Evolutionary conservation across 2,329 filamentous ascomycete species (phyloP).

Genomic region (Botrytis fragariae): DNA sequence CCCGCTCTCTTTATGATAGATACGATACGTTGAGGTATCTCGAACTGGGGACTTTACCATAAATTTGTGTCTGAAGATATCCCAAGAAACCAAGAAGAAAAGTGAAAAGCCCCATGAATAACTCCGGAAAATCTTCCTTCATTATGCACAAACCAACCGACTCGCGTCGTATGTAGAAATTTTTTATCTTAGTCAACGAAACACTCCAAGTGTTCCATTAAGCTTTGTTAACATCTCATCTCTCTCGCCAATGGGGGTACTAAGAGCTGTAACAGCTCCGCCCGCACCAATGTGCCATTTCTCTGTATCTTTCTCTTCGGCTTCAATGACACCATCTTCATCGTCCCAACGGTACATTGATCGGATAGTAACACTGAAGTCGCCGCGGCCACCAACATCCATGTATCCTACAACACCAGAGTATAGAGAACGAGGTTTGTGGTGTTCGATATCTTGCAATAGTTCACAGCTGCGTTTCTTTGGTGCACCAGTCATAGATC

Average conservation of each 20-base stretch:
- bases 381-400: conserved; percentile 78
- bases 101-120: neutral
- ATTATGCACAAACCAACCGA: conserved; percentile 13
- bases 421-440: conserved; percentile 68
- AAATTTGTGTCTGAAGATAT: neutral
- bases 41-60: neutral
- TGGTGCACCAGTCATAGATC: conserved; percentile 94
- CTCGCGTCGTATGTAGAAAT: conserved; percentile 14
- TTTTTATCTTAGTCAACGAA: conserved; percentile 23
- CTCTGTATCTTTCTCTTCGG: conserved; percentile 45
- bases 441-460: conserved; percentile 63
- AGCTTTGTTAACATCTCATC: conserved; percentile 85
- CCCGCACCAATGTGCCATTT: conserved; percentile 85
- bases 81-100: neutral
- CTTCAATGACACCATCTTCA: conserved; percentile 42
- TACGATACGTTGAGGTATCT: conserved; percentile 13
- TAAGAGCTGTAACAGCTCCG: conserved; percentile 83
- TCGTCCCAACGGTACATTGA: conserved; percentile 73
- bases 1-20: neutral
- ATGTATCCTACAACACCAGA: conserved; percentile 88
- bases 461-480: conserved; percentile 92
- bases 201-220: conserved; percentile 34
- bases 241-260: conserved; percentile 75
- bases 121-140: neutral
- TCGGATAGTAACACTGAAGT: conserved; percentile 89